Base-by-base conservation (phyloP, 2,329 filamentous ascomycete species). In the Bipolaris victoriae region DNA sequence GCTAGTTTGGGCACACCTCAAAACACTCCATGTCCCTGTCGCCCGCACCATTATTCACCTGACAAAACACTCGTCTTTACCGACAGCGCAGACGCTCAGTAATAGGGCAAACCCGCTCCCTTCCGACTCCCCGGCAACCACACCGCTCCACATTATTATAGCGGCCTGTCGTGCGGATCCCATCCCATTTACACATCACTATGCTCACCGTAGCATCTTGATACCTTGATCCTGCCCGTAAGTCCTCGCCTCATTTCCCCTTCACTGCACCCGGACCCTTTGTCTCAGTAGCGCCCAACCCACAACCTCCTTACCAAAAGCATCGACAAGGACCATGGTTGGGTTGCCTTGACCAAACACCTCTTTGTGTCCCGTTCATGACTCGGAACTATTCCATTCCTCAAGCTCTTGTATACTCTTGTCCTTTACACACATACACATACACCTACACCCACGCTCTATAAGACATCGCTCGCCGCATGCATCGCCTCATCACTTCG, bases 191-290 rank as follows among this genome's bases (percentile, higher is more conserved):
- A 57, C 64, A 63, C 60, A 63, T 55, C 63, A 63, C 57, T 56
- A 67, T 70, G 66, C 64, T 64, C 57, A 39, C 59, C 57, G 52
- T 58, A 49, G 60, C 62, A 40, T 62, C 31, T 54, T 67, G 60
- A 67, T 65, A 60, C 54, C 61, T 55, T 50, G 60, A 61, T 52
- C 67, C 64, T 59, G 57, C 56, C 55, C 57, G 57, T 71, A 70
- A 74, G 70, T 75, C 68, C 68, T 65, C 73, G 73, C 75, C 67
- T 74, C 65, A 70, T 74, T 67, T 72, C 64, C 65, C 37, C 64
- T 63, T 68, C 61, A 64, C 64, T 55, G 52, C 52, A 52, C 63
- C 57, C 57, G 52, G 62, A 57, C 61, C 54, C 68, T 74, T 72
- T 74, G 71, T 76, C 69, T 66, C 64, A 60, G 65, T 64, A 61